Evolutionary conservation across 2,329 filamentous ascomycete species (phyloP), one percentile per base, ranked within the genome.

Genomic region (Spiromastix sp.): DNA sequence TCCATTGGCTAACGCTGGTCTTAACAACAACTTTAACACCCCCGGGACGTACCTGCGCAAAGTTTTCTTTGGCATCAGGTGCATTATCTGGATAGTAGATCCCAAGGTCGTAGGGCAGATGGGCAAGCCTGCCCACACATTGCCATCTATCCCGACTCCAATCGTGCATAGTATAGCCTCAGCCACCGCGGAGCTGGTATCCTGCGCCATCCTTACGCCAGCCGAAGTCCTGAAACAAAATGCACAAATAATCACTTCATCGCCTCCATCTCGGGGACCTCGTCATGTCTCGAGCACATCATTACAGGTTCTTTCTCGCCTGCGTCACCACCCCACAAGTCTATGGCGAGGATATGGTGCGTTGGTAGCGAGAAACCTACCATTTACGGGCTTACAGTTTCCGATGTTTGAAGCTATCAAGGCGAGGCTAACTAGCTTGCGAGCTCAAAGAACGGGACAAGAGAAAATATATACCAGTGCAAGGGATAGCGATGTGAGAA

Each of bases 151-250:
- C 0, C 82, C 84, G 1, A 67, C 74, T 33, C 77, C 85, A 0
- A 45, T 85, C 7, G 71, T 86, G 37, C 81, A 94, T 54, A 72
- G 81, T 4, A 59, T 72, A 3, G 80, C 85, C 9, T 93, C 85
- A 1, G 79, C 77, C 2, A 61, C 76, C 11, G 87, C 81, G 1
- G 87, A 95, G 59, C 72, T 86, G 46, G 82, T 85, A 3, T 87
- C 85, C 4, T 94, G 87, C 53, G 69, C 85, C 13, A 83, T 94
- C 41, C 72, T 94, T 22, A 89, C 86, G 0, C 87, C 86, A 0
- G 85, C 85, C 10, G 86, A 94, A 56, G 84, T 93, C 5, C 74
- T 94, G 43, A 94, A 95, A 63, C 86, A 93, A 55, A 94, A 94
- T 57, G 85, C 87, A 0, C 86, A 94, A 57, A 86, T 94, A 72